Conservation (phyloP, 345 rosid species). For the Rhizophora mangle region DNA sequence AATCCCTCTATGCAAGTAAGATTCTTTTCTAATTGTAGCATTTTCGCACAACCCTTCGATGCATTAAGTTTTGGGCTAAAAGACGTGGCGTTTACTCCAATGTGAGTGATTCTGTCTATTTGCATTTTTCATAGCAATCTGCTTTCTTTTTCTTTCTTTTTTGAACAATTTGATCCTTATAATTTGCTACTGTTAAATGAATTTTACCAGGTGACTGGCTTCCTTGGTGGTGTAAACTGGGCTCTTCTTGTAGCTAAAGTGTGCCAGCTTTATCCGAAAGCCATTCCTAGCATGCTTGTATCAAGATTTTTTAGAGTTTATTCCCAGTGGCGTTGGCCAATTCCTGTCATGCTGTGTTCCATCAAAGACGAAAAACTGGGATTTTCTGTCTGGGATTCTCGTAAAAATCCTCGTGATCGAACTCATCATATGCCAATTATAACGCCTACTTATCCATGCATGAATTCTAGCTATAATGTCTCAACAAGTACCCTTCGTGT, state of each 20-base stretch:
- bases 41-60: constrained; percentile 58
- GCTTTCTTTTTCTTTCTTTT: background rate
- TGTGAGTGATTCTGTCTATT: constrained; percentile 34
- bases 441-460: constrained; percentile 83
- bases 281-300: constrained; percentile 66
- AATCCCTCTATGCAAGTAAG: no score
- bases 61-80: constrained; percentile 72
- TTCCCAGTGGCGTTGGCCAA: constrained; percentile 80
- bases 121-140: background rate
- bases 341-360: constrained; percentile 73
- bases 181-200: no score
- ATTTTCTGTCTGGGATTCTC: constrained; percentile 69
- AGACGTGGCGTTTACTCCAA: constrained; percentile 75
- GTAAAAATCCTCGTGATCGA: constrained; percentile 62
- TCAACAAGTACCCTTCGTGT: constrained; percentile 67
- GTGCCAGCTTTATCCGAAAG: constrained; percentile 80
- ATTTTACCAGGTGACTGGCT: constrained; percentile 57
- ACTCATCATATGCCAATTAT: constrained; percentile 70
- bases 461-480: constrained; percentile 80
- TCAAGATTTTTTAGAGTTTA: constrained; percentile 67
- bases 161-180: constrained; percentile 7
- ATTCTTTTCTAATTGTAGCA: constrained; percentile 32
- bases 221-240: constrained; percentile 78
- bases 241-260: constrained; percentile 70
- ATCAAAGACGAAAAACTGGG: constrained; percentile 66